phyloP scores from a whole-genome alignment of 192 early-diverging fungal species.

The Dimargaris cristalligena region DNA sequence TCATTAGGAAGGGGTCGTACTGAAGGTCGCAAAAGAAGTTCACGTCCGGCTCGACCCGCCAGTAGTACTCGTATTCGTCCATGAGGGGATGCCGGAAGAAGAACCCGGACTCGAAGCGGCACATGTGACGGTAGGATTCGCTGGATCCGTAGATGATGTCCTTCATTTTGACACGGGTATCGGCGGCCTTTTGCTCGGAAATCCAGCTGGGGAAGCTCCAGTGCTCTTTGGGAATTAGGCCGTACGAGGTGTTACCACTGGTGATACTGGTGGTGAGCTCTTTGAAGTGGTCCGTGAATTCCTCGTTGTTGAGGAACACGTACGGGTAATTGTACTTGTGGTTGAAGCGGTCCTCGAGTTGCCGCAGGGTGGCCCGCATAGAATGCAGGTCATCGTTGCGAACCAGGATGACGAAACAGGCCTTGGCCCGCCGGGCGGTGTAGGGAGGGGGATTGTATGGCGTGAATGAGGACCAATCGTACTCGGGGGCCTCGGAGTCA shows the following conservation, averaged over 20 bases:
- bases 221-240: constrained; percentile 44
- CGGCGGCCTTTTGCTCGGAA: constrained; percentile 40
- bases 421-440: constrained; percentile 30
- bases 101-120: constrained; percentile 53
- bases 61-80: constrained; percentile 58
- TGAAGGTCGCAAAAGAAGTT: constrained; percentile 62
- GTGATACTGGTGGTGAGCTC: constrained; percentile 18
- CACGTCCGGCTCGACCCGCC: constrained; percentile 71
- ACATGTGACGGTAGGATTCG: constrained; percentile 54
- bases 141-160: constrained; percentile 41
- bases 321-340: constrained; percentile 61
- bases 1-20: constrained; percentile 63
- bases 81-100: constrained; percentile 58
- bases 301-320: constrained; percentile 63
- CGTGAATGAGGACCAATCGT: constrained; percentile 2
- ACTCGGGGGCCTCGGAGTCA: neutral
- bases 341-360: constrained; percentile 64
- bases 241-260: constrained; percentile 18
- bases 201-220: constrained; percentile 67
- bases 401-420: constrained; percentile 52
- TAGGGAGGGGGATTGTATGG: neutral
- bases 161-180: constrained; percentile 34
- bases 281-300: constrained; percentile 57
- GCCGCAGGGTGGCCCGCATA: constrained; percentile 39
- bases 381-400: constrained; percentile 52